These are phyloP conservation scores for Brassica balearica DNA, from an alignment of 441 rosid genomes.

Conservation along the genomic window DNA sequence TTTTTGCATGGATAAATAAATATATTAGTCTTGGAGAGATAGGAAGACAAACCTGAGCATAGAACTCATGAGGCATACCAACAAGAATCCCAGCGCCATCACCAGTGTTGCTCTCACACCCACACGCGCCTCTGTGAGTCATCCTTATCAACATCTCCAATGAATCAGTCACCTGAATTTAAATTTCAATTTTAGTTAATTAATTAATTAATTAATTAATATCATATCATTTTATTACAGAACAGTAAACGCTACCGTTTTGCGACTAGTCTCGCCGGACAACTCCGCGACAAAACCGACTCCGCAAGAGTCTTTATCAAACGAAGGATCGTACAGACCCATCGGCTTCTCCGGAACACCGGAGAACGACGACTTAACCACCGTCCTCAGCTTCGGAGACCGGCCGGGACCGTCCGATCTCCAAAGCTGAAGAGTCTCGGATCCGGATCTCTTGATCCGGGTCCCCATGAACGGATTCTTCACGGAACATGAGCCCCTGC, in stretches of 20 bases:
- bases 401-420: conserved; percentile 84
- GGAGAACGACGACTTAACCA: conserved; percentile 78
- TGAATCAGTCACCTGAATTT: conserved; percentile 80
- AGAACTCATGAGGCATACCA: conserved; percentile 88
- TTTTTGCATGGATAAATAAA: conserved; percentile 27
- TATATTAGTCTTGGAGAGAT: not conserved
- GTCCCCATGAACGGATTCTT: conserved; percentile 58
- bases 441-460: conserved; percentile 47
- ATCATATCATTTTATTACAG: not conserved
- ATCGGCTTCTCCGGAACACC: conserved; percentile 97
- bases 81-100: conserved; percentile 99
- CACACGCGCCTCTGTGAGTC: conserved; percentile 99
- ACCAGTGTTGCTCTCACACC: conserved; percentile 97
- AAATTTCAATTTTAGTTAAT: not conserved
- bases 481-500: conserved; percentile 26
- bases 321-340: conserved; percentile 92
- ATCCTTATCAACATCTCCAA: conserved; percentile 96
- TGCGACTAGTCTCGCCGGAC: conserved; percentile 87
- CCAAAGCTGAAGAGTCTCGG: conserved; percentile 68
- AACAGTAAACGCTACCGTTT: conserved; percentile 61
- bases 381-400: conserved; percentile 72
- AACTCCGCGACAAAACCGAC: conserved; percentile 98
- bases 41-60: conserved; percentile 57
- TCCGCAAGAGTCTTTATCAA: conserved; percentile 98
- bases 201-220: not conserved